Percentiles rank a stretch among this genome's conserved stretches.
Evolutionary conservation across 305 asterid species (phyloP).

Genomic region (Euphrasia arctica): DNA sequence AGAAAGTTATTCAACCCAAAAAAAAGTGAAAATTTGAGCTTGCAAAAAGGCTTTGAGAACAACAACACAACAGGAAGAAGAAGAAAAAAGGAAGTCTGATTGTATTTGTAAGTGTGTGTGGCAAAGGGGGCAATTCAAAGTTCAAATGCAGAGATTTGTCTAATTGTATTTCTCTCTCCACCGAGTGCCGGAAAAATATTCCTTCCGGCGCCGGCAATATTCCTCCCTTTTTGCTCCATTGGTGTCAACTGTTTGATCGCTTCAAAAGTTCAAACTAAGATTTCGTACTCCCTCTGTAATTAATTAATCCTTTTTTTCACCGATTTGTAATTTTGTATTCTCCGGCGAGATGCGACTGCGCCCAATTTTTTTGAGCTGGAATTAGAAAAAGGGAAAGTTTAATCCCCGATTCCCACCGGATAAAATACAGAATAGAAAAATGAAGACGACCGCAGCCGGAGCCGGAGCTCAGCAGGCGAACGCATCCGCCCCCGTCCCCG

Average conservation of each 20-base stretch:
- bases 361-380: neutral
- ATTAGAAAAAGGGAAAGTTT: neutral
- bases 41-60: constrained; percentile 5
- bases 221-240: neutral
- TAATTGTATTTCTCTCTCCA: neutral
- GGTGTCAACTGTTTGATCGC: neutral
- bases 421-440: neutral
- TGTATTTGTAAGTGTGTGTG: neutral
- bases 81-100: neutral
- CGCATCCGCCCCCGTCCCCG: neutral
- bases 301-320: neutral
- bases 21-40: neutral
- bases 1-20: too few relatives aligned
- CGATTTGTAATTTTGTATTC: neutral
- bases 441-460: neutral
- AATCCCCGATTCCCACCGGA: neutral
- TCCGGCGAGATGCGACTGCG: neutral
- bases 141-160: neutral
- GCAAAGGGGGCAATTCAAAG: neutral
- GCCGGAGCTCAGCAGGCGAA: constrained; percentile 3
- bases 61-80: neutral
- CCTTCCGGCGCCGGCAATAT: constrained; percentile 1
- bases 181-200: neutral
- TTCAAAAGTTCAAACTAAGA: neutral
- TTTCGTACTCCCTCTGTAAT: neutral